Percentiles rank a stretch among this genome's conserved stretches.
Evolutionary conservation across 352 stramenopile genomes (phyloP).

Genomic region (Phytophthora citricola): DNA sequence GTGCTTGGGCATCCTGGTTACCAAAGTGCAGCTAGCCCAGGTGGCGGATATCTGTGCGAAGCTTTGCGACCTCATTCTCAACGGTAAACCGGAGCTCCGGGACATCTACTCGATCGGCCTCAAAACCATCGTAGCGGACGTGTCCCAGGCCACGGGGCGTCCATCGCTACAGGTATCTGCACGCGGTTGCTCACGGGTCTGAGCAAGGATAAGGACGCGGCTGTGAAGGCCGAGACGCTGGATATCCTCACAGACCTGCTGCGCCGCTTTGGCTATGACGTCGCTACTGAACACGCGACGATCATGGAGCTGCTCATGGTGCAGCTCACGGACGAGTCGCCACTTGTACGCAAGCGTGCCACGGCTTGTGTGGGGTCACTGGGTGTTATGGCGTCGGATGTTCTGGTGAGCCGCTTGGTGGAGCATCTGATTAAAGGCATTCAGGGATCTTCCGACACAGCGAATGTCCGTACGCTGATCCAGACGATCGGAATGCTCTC

Average conservation of each 20-base stretch:
- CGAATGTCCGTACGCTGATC: conserved; percentile 93
- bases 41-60: conserved; percentile 98
- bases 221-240: conserved; percentile 94
- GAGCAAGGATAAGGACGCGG: conserved; percentile 69
- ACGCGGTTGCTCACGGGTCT: conserved; percentile 73
- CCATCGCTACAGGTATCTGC: conserved; percentile 79
- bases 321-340: conserved; percentile 82
- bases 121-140: conserved; percentile 96
- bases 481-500: conserved; percentile 98
- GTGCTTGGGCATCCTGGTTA: conserved; percentile 96
- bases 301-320: conserved; percentile 91
- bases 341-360: conserved; percentile 96
- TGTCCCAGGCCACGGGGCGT: conserved; percentile 91
- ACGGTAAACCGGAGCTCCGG: conserved; percentile 95
- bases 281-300: conserved; percentile 86
- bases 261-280: conserved; percentile 94
- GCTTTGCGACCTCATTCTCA: conserved; percentile 96
- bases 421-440: conserved; percentile 94
- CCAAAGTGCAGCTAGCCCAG: conserved; percentile 95
- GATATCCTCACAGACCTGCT: conserved; percentile 98
- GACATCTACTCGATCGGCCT: conserved; percentile 99
- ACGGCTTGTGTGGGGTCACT: conserved; percentile 95
- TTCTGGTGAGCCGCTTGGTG: conserved; percentile 93
- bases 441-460: conserved; percentile 65
- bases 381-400: conserved; percentile 95